Conservation (phyloP, 2,329 filamentous ascomycete species). For the Aspergillus pseudotamarii region DNA sequence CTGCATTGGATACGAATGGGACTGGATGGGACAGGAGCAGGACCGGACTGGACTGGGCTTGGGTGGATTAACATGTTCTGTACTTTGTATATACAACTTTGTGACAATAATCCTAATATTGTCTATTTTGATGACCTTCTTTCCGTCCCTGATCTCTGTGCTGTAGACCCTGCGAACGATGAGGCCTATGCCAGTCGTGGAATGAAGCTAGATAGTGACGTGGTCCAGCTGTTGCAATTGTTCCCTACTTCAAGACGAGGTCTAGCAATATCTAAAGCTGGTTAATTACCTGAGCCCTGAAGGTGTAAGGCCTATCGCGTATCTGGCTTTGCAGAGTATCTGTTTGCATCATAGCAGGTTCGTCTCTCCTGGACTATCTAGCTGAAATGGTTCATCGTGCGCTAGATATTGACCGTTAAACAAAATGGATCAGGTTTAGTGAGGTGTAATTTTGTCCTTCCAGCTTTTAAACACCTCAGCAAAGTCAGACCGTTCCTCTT, state of each 20-base stretch:
- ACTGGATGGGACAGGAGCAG: slow-evolving; percentile 3
- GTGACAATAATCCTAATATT: slow-evolving; percentile 1
- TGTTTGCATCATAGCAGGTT: not conserved
- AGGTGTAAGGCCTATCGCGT: not conserved
- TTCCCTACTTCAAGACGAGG: not conserved
- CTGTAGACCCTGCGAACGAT: not conserved
- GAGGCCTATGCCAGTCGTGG: not conserved
- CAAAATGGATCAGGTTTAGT: not conserved
- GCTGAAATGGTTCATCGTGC: not conserved
- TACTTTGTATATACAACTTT: slow-evolving; percentile 16
- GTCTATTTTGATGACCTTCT: not conserved
- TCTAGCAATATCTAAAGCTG: not conserved
- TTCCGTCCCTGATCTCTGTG: not conserved
- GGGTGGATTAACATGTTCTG: slow-evolving; percentile 11
- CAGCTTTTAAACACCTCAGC: slow-evolving; percentile 16
- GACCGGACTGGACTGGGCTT: slow-evolving; percentile 7
- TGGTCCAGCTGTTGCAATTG: not conserved
- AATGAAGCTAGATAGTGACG: not conserved
- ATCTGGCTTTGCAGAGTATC: not conserved
- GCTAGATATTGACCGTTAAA: not conserved
- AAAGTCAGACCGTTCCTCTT: slow-evolving; percentile 8
- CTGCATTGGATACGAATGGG: slow-evolving; percentile 7
- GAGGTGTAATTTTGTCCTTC: not conserved
- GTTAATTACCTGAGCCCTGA: not conserved
- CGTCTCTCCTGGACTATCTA: no score